phyloP scores from a whole-genome alignment of 805 yeast species.

The Isabelozyma pseudorhagii region DNA sequence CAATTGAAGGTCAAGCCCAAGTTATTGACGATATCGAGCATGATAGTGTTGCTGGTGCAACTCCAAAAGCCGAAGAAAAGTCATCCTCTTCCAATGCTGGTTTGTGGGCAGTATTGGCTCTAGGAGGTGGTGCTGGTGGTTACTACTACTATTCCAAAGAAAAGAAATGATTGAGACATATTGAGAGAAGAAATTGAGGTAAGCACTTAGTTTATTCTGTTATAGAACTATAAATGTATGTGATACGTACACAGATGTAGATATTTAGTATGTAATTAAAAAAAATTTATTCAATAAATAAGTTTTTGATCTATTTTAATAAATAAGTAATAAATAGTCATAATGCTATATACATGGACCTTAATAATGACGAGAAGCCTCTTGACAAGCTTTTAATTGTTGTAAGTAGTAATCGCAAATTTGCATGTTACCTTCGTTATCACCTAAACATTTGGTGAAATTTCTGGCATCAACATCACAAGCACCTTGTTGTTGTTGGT shows the following conservation, averaged over 20 bases:
- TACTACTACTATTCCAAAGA: conserved; percentile 15
- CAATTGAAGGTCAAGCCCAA: conserved; percentile 24
- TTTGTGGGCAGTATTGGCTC: conserved; percentile 20
- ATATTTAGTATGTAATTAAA: neutral
- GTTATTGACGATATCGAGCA: conserved; percentile 39
- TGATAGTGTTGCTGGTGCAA: conserved; percentile 16
- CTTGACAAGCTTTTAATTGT: conserved; percentile 96
- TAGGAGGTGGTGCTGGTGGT: conserved; percentile 23
- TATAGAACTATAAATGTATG: neutral
- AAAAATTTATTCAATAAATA: neutral
- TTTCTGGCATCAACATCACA: conserved; percentile 94
- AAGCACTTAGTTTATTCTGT: neutral
- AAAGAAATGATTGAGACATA: neutral
- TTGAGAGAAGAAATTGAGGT: neutral
- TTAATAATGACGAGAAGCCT: conserved; percentile 81
- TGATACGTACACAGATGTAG: neutral
- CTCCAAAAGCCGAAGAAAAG: neutral
- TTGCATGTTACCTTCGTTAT: conserved; percentile 93
- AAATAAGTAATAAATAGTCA: neutral
- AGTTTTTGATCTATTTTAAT: neutral
- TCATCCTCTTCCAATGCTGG: conserved; percentile 3
- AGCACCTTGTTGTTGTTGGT: conserved; percentile 45
- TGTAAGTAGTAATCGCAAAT: conserved; percentile 95
- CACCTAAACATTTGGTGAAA: conserved; percentile 93
- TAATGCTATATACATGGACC: neutral